Evolutionary conservation across 805 yeast species (phyloP).

Genomic region (Zygosaccharomyces rouxii): DNA sequence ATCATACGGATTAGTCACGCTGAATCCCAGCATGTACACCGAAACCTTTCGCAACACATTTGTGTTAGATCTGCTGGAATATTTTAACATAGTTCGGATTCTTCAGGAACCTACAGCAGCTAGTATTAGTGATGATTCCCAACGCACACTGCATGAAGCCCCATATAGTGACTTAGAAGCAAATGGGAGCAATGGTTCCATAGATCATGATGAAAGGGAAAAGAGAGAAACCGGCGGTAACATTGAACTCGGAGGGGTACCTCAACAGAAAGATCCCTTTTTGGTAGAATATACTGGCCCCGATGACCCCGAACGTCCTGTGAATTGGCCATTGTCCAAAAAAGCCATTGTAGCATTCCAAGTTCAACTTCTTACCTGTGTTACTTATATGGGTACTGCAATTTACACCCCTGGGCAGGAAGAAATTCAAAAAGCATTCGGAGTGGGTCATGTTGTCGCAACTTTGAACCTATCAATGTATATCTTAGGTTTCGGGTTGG

Average conservation of each 20-base stretch:
- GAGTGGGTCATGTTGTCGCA: conserved; percentile 42
- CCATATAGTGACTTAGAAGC: not conserved
- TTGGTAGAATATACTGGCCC: conserved; percentile 28
- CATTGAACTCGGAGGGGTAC: not conserved
- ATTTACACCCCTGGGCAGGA: conserved; percentile 49
- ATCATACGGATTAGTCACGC: no score
- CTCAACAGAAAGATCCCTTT: conserved; percentile 32
- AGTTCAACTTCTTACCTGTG: conserved; percentile 43
- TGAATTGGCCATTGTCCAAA: conserved; percentile 47
- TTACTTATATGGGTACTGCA: conserved; percentile 55
- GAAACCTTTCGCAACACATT: conserved; percentile 22
- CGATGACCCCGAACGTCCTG: conserved; percentile 53
- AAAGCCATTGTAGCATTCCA: conserved; percentile 39
- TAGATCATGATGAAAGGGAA: not conserved
- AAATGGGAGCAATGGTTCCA: not conserved
- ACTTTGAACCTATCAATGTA: conserved; percentile 50
- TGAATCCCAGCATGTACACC: conserved; percentile 8
- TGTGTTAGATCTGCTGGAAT: conserved; percentile 26
- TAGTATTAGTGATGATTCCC: not conserved
- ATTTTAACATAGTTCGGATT: conserved; percentile 8
- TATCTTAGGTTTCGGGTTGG: conserved; percentile 58
- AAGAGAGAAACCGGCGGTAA: not conserved
- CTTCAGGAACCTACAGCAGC: conserved; percentile 5
- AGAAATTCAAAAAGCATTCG: conserved; percentile 43
- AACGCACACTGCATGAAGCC: not conserved